Evolutionary conservation across 2,329 filamentous ascomycete genomes (phyloP).

Genomic region (Pseudogymnoascus sp.): DNA sequence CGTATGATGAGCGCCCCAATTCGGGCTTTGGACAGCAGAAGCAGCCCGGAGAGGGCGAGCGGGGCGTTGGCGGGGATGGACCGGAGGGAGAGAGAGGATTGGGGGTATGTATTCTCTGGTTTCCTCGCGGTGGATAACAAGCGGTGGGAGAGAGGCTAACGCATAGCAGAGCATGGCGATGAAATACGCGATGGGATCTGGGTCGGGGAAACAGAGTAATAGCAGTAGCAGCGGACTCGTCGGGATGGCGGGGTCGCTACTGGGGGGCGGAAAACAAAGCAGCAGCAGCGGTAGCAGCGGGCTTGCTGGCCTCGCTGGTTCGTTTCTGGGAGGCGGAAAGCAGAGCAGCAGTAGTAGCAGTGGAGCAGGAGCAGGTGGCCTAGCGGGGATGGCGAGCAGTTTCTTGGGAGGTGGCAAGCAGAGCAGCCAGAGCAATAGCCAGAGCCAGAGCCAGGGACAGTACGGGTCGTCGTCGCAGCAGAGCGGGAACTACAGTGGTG

Average conservation of each 20-base stretch:
- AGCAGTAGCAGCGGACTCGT: conserved; percentile 20
- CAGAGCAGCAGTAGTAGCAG: conserved; percentile 11
- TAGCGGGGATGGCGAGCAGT: conserved; percentile 34
- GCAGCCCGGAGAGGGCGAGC: conserved; percentile 14
- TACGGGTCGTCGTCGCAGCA: conserved; percentile 53
- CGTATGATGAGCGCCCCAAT: conserved; percentile 18
- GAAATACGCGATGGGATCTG: conserved; percentile 25
- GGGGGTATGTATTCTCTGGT: conserved; percentile 44
- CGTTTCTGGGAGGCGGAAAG: conserved; percentile 44
- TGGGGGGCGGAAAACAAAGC: conserved; percentile 16
- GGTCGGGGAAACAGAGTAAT: conserved; percentile 21
- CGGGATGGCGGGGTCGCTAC: conserved; percentile 15
- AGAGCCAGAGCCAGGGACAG: conserved; percentile 35
- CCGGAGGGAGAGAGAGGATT: conserved; percentile 52
- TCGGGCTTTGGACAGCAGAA: conserved; percentile 30
- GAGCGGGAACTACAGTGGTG: conserved; percentile 21
- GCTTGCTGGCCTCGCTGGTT: conserved; percentile 39
- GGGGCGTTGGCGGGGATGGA: conserved; percentile 40
- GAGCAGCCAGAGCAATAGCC: conserved; percentile 20
- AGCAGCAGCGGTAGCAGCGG: conserved; percentile 29
- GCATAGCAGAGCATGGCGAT: conserved; percentile 16
- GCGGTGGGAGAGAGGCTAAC: conserved; percentile 12
- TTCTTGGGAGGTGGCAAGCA: conserved; percentile 37
- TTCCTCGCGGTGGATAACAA: not conserved
- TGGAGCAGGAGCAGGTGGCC: not conserved